A percentile compares a stretch with the other conserved stretches of the same genome.
These are phyloP conservation scores for Venustampulla echinocandica DNA, from an alignment of 495 filamentous ascomycete species.

Conservation along the genomic window DNA sequence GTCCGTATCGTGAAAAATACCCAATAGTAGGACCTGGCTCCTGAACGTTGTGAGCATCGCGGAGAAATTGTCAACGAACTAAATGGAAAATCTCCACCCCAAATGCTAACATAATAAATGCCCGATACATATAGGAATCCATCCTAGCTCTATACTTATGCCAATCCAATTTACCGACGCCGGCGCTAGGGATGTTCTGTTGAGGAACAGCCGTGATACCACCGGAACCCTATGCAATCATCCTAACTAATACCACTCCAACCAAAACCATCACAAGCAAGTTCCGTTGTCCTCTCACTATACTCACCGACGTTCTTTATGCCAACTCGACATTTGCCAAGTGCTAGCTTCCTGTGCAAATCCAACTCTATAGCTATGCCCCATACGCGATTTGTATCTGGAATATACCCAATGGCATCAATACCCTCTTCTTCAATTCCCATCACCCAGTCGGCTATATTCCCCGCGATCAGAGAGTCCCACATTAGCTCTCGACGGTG, in stretches of 20 bases:
- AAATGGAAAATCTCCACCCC: no score
- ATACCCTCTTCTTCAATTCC: slow-evolving; percentile 12
- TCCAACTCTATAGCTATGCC: slow-evolving; percentile 5
- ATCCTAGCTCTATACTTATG: no score
- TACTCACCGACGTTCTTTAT: neutral
- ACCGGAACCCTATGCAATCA: no score
- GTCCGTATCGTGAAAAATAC: no score
- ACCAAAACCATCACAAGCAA: neutral
- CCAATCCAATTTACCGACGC: no score
- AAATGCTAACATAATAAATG: no score
- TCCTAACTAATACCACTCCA: neutral
- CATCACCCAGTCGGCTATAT: slow-evolving; percentile 14
- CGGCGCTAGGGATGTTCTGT: no score
- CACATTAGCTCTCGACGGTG: slow-evolving; percentile 39
- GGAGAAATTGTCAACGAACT: no score
- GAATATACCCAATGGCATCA: slow-evolving; percentile 10
- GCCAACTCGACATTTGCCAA: neutral
- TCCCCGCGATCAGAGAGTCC: slow-evolving; percentile 21
- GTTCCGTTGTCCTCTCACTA: neutral
- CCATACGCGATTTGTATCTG: slow-evolving; percentile 8
- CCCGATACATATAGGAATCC: no score
- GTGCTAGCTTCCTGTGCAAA: neutral
- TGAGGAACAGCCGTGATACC: no score
- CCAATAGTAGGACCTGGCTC: no score
- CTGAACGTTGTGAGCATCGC: no score